phyloP scores from a whole-genome alignment of 352 stramenopile species.

The Peronospora destructor region DNA sequence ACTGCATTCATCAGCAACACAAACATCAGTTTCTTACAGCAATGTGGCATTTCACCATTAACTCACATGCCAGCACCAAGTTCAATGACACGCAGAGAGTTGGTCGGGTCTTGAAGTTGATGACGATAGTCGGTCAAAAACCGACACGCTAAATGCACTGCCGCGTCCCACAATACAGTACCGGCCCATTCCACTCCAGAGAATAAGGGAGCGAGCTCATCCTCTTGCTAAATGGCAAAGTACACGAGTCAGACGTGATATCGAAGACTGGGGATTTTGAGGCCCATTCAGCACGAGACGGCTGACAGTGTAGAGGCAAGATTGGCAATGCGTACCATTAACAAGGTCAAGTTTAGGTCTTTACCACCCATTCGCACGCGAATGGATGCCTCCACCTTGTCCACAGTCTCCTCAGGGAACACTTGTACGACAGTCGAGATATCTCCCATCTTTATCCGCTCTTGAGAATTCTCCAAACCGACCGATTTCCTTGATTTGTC shows the following conservation, averaged over 20 bases:
- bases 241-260: constrained; percentile 17
- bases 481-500: neutral
- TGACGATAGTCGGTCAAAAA: constrained; percentile 45
- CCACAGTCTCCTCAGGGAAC: constrained; percentile 47
- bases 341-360: constrained; percentile 50
- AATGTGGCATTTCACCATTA: neutral
- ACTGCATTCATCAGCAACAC: constrained; percentile 22
- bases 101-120: constrained; percentile 26
- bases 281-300: neutral
- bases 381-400: constrained; percentile 48
- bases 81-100: constrained; percentile 57
- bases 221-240: constrained; percentile 40
- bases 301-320: neutral
- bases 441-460: constrained; percentile 2
- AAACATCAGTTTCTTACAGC: neutral
- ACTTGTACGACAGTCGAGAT: constrained; percentile 28
- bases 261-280: neutral
- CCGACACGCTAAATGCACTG: constrained; percentile 52
- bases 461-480: neutral
- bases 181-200: constrained; percentile 90
- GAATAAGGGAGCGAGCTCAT: constrained; percentile 90
- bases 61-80: constrained; percentile 77
- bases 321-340: constrained; percentile 38
- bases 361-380: constrained; percentile 47
- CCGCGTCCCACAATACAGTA: constrained; percentile 87